These are phyloP conservation scores for Dysphania ambrosioides DNA, from an alignment of 148 eudicot genomes.

Conservation along the genomic window DNA sequence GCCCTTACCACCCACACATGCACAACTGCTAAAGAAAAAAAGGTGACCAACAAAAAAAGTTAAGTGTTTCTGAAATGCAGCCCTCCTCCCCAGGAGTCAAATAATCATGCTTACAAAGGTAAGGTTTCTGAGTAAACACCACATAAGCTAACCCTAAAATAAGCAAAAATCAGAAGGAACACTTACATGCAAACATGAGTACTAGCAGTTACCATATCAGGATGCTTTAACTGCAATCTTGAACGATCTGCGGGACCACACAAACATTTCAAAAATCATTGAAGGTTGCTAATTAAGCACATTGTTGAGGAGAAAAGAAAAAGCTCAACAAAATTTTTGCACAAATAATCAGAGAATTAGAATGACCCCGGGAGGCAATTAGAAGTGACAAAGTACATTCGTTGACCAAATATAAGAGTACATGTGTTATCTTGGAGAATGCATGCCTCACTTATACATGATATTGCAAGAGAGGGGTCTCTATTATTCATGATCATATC, in stretches of 20 bases:
- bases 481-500: neutral
- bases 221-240: constrained; percentile 63
- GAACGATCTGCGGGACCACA: constrained; percentile 54
- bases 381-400: neutral
- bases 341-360: neutral
- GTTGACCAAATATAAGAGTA: neutral
- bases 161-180: neutral
- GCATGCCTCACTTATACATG: neutral
- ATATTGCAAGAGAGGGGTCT: neutral
- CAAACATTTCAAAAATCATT: constrained; percentile 1
- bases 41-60: no score
- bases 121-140: neutral
- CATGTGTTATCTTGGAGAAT: neutral
- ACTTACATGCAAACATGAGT: constrained; percentile 75
- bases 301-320: neutral
- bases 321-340: neutral
- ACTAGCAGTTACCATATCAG: constrained; percentile 56
- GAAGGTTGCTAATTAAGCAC: neutral
- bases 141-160: neutral
- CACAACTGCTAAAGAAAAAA: no score
- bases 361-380: neutral
- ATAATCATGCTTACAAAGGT: neutral
- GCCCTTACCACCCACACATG: no score
- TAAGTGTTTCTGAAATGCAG: no score
- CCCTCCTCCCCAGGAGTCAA: neutral